Evolutionary conservation across 225 moss, liverwort and hornwort species (phyloP).

Genomic region (Takakia lepidozioides): DNA sequence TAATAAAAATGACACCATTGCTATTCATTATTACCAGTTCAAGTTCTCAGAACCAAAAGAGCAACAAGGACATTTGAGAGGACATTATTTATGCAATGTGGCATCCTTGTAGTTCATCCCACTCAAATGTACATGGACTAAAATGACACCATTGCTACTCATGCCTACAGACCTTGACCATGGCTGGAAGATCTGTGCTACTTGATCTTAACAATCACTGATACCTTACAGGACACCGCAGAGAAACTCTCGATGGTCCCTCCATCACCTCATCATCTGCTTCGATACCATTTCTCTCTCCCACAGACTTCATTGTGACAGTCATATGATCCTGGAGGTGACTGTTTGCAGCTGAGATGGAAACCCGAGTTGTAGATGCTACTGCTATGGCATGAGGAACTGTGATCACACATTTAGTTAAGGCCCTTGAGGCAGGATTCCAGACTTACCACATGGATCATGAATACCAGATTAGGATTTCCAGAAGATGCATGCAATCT

Average conservation of each 20-base stretch:
- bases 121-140: neutral
- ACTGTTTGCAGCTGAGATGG: conserved; percentile 20
- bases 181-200: too few species aligned
- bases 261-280: conserved; percentile 90
- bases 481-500: too few species aligned
- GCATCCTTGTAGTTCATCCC: neutral
- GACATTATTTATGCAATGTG: too few species aligned
- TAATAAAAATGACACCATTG: too few species aligned
- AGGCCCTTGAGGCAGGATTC: too few species aligned
- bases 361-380: conserved; percentile 23
- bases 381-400: conserved; percentile 44
- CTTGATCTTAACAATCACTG: neutral
- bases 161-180: neutral
- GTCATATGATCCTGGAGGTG: conserved; percentile 48
- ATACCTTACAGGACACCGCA: conserved; percentile 94
- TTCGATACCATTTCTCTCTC: conserved; percentile 14
- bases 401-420: conserved; percentile 23
- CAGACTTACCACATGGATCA: too few species aligned
- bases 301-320: conserved; percentile 18
- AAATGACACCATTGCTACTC: neutral
- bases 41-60: conserved; percentile 5
- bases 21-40: too few species aligned
- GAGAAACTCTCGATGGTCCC: conserved; percentile 77
- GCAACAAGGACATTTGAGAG: conserved; percentile 4
- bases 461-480: too few species aligned